Base-by-base conservation (phyloP, 2,329 filamentous ascomycete species). In the Coniochaeta hoffmannii region DNA sequence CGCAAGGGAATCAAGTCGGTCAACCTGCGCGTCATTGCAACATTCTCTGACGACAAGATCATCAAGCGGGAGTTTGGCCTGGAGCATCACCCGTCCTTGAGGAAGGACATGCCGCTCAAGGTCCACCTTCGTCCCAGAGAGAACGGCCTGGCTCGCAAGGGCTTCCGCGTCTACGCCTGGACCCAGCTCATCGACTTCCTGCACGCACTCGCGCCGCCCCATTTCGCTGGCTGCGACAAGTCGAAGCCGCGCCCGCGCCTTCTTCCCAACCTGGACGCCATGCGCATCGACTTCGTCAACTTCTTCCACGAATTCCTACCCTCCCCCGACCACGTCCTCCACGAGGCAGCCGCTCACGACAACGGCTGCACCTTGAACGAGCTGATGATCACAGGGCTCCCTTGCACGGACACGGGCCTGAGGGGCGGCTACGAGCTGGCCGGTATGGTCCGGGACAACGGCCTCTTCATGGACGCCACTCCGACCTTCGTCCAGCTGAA, bases 91-190 rank as follows among this genome's bases (percentile, higher is more conserved):
- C 65, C 66, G 2, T 69, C 71, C 41, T 59, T 78, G 41, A 74
- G 69, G 57, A 74, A 69, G 53, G 67, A 73, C 7, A 67, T 76
- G 17, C 63, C 63, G 10, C 67, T 81, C 34, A 70, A 68, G 41
- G 70, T 79, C 4, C 67, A 73, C 26, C 68, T 66, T 31, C 72
- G 78, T 1, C 68, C 71, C 19, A 74, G 70, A 38, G 77, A 79
- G 53, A 69, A 71, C 2, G 75, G 69, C 14, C 68, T 79, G 26
- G 70, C 76, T 30, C 73, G 76, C n/a, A 72, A 73, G 22, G 78
- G 78, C 17, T 81, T 82, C 58, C 75, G 78, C 50, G 77, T 75
- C 61, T 82, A 82, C 63, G 72, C 76, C 3, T 82, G 78, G 78
- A 72, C 71, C 32, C 79, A 81, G 61, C 68, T 80, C 30, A 68